phyloP scores from a whole-genome alignment of 306 rosid genomes.

The Quercus berberidifolia region DNA sequence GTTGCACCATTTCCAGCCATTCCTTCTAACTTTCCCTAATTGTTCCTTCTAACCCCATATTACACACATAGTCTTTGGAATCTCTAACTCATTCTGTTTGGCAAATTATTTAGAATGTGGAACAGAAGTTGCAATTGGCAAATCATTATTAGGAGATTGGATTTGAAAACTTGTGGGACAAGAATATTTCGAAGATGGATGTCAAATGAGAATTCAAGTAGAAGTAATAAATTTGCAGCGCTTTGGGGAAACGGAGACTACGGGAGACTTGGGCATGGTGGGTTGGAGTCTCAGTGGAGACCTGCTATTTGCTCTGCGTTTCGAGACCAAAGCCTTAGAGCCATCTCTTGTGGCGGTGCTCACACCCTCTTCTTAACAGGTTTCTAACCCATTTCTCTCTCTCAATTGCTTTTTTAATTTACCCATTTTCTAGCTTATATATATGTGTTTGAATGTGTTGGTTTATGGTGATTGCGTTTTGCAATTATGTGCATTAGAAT shows the following conservation, averaged over 20 bases:
- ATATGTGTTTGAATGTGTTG: not conserved
- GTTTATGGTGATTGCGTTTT: not conserved
- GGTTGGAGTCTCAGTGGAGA: slow-evolving; percentile 74
- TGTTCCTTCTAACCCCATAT: not conserved
- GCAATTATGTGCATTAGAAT: no score
- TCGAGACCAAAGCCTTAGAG: slow-evolving; percentile 34
- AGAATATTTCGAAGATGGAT: slow-evolving; percentile 35
- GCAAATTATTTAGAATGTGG: slow-evolving; percentile 24
- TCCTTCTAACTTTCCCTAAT: no score
- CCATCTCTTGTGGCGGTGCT: slow-evolving; percentile 95
- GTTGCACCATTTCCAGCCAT: no score
- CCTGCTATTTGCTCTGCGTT: slow-evolving; percentile 60
- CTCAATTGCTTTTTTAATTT: not conserved
- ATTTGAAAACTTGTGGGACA: not conserved
- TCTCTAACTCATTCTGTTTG: no score
- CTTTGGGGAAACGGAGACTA: slow-evolving; percentile 91
- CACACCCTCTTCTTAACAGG: slow-evolving; percentile 92
- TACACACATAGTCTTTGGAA: no score
- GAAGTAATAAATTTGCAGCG: slow-evolving; percentile 57
- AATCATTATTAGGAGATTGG: not conserved
- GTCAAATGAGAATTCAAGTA: slow-evolving; percentile 29
- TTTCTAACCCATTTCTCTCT: not conserved
- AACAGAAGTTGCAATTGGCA: slow-evolving; percentile 7
- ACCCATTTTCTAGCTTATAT: not conserved
- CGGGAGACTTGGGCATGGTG: slow-evolving; percentile 80